Conservation (phyloP, 2,329 filamentous ascomycete species). For the Dendryphion nanum region DNA sequence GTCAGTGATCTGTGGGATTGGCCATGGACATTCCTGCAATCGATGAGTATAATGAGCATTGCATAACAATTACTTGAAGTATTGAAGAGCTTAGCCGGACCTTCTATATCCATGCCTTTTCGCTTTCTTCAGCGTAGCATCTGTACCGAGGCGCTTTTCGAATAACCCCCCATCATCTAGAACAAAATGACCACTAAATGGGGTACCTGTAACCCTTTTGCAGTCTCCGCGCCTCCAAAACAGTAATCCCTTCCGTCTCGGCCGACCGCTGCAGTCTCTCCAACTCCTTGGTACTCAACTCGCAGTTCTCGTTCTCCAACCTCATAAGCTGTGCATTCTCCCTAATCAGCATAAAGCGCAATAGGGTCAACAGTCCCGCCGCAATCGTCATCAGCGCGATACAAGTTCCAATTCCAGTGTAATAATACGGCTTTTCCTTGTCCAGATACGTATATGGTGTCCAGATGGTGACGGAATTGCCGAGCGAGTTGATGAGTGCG, state of each 20-base stretch:
- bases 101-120: too few species aligned
- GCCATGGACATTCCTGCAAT: too few species aligned
- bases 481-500: constrained; percentile 56
- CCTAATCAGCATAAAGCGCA: constrained; percentile 22
- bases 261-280: constrained; percentile 50
- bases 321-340: constrained; percentile 53
- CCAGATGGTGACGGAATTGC: constrained; percentile 53
- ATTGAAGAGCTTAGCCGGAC: too few species aligned
- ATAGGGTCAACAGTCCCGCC: constrained; percentile 11
- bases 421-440: constrained; percentile 15
- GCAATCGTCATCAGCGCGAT: constrained; percentile 19
- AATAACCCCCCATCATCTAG: too few species aligned
- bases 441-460: constrained; percentile 41
- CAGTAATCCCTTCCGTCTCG: constrained; percentile 51
- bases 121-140: too few species aligned
- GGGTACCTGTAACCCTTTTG: constrained; percentile 58
- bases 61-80: too few species aligned
- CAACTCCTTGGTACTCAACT: constrained; percentile 49
- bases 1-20: too few species aligned
- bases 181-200: constrained; percentile 29
- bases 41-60: too few species aligned
- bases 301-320: constrained; percentile 49
- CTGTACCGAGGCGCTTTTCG: too few species aligned
- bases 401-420: constrained; percentile 19
- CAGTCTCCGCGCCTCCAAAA: constrained; percentile 49